A percentile compares a stretch with the other conserved stretches of the same genome.
Evolutionary conservation across 2,329 filamentous ascomycete genomes (phyloP).

Genomic region (Curvularia eragrostidis): DNA sequence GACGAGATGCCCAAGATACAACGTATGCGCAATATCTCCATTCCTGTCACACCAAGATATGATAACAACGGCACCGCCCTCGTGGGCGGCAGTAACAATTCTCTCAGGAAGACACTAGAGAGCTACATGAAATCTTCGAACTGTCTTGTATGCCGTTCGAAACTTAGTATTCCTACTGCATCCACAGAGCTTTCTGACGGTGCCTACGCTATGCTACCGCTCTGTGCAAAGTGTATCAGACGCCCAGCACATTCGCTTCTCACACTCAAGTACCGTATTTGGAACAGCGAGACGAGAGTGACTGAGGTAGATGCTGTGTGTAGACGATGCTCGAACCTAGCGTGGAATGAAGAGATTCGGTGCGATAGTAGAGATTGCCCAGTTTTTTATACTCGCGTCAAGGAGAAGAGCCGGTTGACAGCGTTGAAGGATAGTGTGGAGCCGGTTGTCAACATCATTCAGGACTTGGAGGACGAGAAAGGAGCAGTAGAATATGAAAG

Average conservation of each 20-base stretch:
- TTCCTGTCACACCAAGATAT: slow-evolving; percentile 25
- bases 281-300: slow-evolving; percentile 67
- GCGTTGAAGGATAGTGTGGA: slow-evolving; percentile 34
- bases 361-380: slow-evolving; percentile 94
- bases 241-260: slow-evolving; percentile 68
- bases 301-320: slow-evolving; percentile 74
- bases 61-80: slow-evolving; percentile 2
- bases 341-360: slow-evolving; percentile 75
- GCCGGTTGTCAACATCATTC: slow-evolving; percentile 37
- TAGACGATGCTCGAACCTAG: slow-evolving; percentile 76
- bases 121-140: slow-evolving; percentile 85
- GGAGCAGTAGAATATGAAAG: neutral
- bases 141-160: slow-evolving; percentile 77
- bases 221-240: slow-evolving; percentile 66
- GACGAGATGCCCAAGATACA: slow-evolving; percentile 96
- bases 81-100: slow-evolving; percentile 34
- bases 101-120: slow-evolving; percentile 78
- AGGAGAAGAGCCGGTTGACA: slow-evolving; percentile 55
- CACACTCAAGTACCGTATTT: slow-evolving; percentile 67
- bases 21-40: slow-evolving; percentile 69
- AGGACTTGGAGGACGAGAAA: slow-evolving; percentile 20
- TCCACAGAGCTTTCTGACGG: slow-evolving; percentile 16
- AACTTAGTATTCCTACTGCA: slow-evolving; percentile 54
- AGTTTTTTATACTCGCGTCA: slow-evolving; percentile 82
- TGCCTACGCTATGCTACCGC: slow-evolving; percentile 44